phyloP scores from a whole-genome alignment of 805 yeast species.

The Starmerella apicola region DNA sequence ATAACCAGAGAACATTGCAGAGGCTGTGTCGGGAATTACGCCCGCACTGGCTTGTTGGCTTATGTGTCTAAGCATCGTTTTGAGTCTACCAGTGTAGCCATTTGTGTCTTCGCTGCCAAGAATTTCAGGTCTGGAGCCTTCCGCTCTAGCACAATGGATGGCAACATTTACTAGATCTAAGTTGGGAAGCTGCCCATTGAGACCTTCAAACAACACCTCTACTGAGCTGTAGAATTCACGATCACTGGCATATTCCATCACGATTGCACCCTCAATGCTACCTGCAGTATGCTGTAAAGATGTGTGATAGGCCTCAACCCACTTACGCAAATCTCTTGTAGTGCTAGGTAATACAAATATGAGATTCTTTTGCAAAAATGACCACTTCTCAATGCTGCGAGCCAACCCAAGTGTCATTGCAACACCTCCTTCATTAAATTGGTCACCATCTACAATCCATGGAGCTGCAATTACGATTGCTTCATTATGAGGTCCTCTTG shows the following conservation, averaged over 20 bases:
- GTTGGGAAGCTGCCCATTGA: conserved; percentile 93
- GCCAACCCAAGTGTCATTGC: conserved; percentile 62
- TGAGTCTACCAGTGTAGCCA: conserved; percentile 39
- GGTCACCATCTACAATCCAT: conserved; percentile 58
- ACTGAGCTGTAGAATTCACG: conserved; percentile 59
- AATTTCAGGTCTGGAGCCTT: conserved; percentile 55
- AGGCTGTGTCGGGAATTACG: conserved; percentile 35
- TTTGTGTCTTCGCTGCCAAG: conserved; percentile 35
- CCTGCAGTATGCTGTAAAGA: conserved; percentile 83
- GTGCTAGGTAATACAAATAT: conserved; percentile 73
- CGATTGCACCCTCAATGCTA: conserved; percentile 78
- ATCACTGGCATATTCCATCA: conserved; percentile 61
- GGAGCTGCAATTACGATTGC: conserved; percentile 86
- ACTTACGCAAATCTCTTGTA: conserved; percentile 52
- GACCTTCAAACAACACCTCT: conserved; percentile 71
- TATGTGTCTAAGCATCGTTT: conserved; percentile 53
- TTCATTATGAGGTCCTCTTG: conserved; percentile 92
- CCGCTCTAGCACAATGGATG: conserved; percentile 59
- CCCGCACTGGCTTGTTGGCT: conserved; percentile 61
- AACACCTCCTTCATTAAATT: conserved; percentile 66
- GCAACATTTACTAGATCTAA: conserved; percentile 79
- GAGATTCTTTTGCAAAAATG: conserved; percentile 91
- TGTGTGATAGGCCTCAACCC: conserved; percentile 93
- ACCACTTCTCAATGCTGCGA: conserved; percentile 69
- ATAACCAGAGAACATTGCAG: conserved; percentile 93